phyloP scores from a whole-genome alignment of 371 early-diverging fungal genomes.

The Mortierella sp. region DNA sequence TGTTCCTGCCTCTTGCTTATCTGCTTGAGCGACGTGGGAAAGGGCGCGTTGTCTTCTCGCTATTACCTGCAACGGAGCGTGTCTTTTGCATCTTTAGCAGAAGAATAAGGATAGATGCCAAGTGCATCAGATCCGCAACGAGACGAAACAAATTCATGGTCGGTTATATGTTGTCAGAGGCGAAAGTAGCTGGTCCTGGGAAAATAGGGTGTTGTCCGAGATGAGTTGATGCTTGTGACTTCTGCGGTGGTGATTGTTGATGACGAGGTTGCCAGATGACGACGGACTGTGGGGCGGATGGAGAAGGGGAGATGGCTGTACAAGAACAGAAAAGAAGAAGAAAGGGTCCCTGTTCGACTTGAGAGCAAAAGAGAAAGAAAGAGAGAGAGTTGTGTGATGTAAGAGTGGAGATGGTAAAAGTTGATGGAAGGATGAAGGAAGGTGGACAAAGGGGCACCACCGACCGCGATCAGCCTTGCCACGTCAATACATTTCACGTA shows the following conservation, averaged over 20 bases:
- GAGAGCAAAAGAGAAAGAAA: not conserved
- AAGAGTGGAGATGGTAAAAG: not conserved
- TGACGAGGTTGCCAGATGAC: no score
- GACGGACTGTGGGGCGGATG: no score
- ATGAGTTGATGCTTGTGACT: no score
- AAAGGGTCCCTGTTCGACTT: no score
- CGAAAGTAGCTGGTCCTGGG: not conserved
- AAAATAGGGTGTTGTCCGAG: no score
- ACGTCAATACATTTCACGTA: constrained; percentile 5
- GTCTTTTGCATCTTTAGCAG: constrained; percentile 90
- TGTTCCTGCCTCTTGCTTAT: not conserved
- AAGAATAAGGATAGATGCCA: constrained; percentile 94
- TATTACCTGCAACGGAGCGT: constrained; percentile 87
- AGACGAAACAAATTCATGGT: constrained; percentile 82
- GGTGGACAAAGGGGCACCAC: not conserved
- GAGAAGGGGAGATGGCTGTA: no score
- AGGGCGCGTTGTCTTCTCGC: not conserved
- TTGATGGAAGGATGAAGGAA: constrained; percentile 5
- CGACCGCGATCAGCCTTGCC: constrained; percentile 1
- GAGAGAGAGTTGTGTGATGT: not conserved
- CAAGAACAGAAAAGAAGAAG: no score
- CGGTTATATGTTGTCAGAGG: not conserved
- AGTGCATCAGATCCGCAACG: constrained; percentile 94
- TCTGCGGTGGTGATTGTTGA: no score
- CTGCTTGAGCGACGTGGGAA: not conserved